phyloP scores from a whole-genome alignment of 176 grass and related monocot genomes.

The Pontederia paniculata region DNA sequence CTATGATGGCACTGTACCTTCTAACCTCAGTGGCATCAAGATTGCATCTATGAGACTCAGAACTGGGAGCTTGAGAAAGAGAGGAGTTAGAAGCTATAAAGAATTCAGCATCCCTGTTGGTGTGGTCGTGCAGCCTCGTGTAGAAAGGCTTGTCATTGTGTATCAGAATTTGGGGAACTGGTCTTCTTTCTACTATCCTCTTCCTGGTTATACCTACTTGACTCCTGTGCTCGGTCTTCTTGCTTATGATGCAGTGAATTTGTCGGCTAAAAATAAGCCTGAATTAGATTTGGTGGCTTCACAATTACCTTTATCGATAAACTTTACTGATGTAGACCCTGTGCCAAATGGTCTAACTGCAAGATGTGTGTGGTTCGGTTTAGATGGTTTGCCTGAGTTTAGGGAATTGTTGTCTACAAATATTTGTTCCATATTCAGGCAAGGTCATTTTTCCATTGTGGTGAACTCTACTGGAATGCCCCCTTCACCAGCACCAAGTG shows the following conservation, averaged over 20 bases:
- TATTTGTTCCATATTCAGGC: constrained; percentile 30
- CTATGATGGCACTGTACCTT: constrained; percentile 40
- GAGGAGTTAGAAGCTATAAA: constrained; percentile 29
- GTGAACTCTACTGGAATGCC: constrained; percentile 46
- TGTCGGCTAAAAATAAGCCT: constrained; percentile 28
- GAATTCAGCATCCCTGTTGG: constrained; percentile 46
- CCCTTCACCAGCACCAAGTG: constrained; percentile 31
- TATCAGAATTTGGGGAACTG: constrained; percentile 49
- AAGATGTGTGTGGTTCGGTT: constrained; percentile 55
- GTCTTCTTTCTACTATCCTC: constrained; percentile 40
- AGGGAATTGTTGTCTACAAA: constrained; percentile 29
- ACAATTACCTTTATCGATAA: constrained; percentile 24
- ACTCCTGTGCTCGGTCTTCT: constrained; percentile 58
- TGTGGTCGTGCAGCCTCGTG: constrained; percentile 56
- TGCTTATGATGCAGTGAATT: constrained; percentile 56
- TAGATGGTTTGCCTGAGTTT: constrained; percentile 46
- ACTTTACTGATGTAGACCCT: constrained; percentile 26
- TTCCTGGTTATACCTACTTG: constrained; percentile 63
- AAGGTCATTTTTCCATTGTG: constrained; percentile 69
- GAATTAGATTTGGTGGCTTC: constrained; percentile 40
- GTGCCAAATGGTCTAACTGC: constrained; percentile 18
- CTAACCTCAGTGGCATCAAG: constrained; percentile 42
- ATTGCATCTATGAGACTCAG: constrained; percentile 54
- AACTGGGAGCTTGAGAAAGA: constrained; percentile 54
- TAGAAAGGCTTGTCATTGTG: constrained; percentile 54